phyloP scores from a whole-genome alignment of 352 stramenopile species.

The Phytopythium sindhum region DNA sequence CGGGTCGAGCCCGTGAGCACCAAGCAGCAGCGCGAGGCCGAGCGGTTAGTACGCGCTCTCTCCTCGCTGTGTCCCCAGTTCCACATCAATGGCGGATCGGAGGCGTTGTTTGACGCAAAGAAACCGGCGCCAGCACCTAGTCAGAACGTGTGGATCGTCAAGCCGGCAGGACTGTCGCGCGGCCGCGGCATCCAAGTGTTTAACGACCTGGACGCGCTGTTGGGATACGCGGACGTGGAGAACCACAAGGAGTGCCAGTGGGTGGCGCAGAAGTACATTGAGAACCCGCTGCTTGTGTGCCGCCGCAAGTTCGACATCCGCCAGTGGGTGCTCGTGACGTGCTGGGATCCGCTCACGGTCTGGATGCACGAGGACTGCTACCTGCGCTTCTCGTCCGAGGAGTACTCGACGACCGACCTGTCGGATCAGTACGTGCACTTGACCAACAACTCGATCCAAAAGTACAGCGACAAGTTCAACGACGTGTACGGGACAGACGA shows the following conservation, averaged over 20 bases:
- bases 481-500: slow-evolving; percentile 68
- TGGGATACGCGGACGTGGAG: slow-evolving; percentile 85
- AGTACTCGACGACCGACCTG: slow-evolving; percentile 76
- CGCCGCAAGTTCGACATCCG: slow-evolving; percentile 92
- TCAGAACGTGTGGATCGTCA: slow-evolving; percentile 93
- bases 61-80: slow-evolving; percentile 62
- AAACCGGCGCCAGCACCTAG: slow-evolving; percentile 23
- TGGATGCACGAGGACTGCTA: slow-evolving; percentile 93
- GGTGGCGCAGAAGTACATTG: slow-evolving; percentile 90
- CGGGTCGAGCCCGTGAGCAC: slow-evolving; percentile 34
- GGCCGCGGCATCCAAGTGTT: slow-evolving; percentile 88
- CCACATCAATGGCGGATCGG: slow-evolving; percentile 58
- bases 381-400: slow-evolving; percentile 86
- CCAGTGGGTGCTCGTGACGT: slow-evolving; percentile 91
- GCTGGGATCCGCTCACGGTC: slow-evolving; percentile 92
- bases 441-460: slow-evolving; percentile 94
- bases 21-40: slow-evolving; percentile 18
- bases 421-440: slow-evolving; percentile 90
- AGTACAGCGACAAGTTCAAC: slow-evolving; percentile 89
- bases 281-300: slow-evolving; percentile 84
- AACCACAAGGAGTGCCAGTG: slow-evolving; percentile 84
- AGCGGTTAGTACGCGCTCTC: slow-evolving; percentile 29
- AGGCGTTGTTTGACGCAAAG: slow-evolving; percentile 15
- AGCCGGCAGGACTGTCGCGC: slow-evolving; percentile 85
- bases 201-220: slow-evolving; percentile 71